Percentiles rank a stretch among this genome's conserved stretches.
These are phyloP conservation scores for Venturia nashicola DNA, from an alignment of 2,329 filamentous ascomycete species.

Conservation along the genomic window DNA sequence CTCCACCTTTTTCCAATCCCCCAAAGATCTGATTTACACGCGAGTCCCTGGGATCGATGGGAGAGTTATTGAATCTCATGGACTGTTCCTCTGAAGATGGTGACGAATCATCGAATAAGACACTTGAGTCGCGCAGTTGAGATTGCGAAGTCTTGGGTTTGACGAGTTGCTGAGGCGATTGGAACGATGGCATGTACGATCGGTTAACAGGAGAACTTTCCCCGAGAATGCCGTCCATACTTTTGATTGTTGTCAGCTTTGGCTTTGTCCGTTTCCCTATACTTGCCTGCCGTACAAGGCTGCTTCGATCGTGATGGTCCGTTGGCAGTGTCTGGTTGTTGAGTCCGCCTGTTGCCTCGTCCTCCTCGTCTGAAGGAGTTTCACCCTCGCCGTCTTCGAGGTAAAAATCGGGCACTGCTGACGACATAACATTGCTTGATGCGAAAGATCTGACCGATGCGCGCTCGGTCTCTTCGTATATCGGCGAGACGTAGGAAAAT, in stretches of 20 bases:
- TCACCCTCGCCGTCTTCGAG: conserved; percentile 18
- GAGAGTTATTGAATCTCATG: conserved; percentile 14
- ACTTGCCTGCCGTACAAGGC: conserved; percentile 35
- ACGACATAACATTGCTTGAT: conserved; percentile 37
- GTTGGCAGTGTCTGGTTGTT: conserved; percentile 16
- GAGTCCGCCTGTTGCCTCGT: conserved; percentile 18
- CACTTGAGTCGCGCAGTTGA: background rate
- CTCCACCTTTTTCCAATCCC: conserved; percentile 2
- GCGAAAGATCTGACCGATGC: conserved; percentile 31
- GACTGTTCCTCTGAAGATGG: conserved; percentile 22
- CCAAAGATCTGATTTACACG: conserved; percentile 2
- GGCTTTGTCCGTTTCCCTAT: conserved; percentile 35
- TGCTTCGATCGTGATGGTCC: conserved; percentile 20
- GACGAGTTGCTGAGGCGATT: background rate
- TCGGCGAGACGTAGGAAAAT: conserved; percentile 34
- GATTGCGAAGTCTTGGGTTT: background rate
- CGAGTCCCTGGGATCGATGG: conserved; percentile 2
- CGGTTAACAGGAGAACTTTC: conserved; percentile 15
- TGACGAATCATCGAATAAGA: conserved; percentile 20
- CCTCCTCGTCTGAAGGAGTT: conserved; percentile 25
- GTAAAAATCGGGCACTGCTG: conserved; percentile 28
- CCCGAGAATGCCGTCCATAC: conserved; percentile 21
- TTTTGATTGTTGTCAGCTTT: conserved; percentile 35
- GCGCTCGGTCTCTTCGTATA: conserved; percentile 35
- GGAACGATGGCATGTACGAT: background rate